Base-by-base conservation (phyloP, 2,329 filamentous ascomycete species). In the Pseudocercospora fijiensis region DNA sequence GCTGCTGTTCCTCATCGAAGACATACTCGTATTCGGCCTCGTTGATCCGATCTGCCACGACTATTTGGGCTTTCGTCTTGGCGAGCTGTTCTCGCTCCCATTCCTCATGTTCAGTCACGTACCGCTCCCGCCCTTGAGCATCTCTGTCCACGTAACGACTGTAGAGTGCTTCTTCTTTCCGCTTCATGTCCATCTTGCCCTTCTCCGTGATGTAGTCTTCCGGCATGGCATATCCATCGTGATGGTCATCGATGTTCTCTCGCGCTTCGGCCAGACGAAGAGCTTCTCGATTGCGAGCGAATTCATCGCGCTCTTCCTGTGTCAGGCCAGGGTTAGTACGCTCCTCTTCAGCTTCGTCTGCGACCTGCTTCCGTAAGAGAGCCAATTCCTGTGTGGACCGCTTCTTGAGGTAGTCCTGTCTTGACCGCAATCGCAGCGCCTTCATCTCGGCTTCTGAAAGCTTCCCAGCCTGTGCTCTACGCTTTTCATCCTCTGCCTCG, bases 141-240 rank as follows among this genome's bases (percentile, higher is more conserved):
- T 96, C 92, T 65, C 86, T 85, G 67, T 97, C 93, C 3, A 96
- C 88, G 70, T 96, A 94, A 57, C 93, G 87, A 76, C 92, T 93
- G 78, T 96, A 96, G 10, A 99, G 83, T 0, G 91, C 91, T 24
- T 96, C 91, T 67, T 95, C 87, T 76, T 98, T 98, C 75, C 90
- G 90, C 75, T 90, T 92, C 70, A 85, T 84, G 74, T 96, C 90
- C 66, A 96, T 88, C 74, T 96, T 95, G 22, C 92, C 92, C 78
- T 94, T 93, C 75, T 96, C 92, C 0, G 91, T 96, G 66, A 96
- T 94, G 74, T 96, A 96, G 75, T 97, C 92, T 68, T 97, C 93
- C 0, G 94, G 95, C 80, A 99, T 88, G 69, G 89, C 85, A 78
- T 98, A 99, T 1, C 94, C 94, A 79, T 97, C 93, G 20, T 89